Percentiles rank a stretch among this genome's conserved stretches.
Evolutionary conservation across 1,284 basidiomycete genomes (phyloP).

Genomic region (Ceratorhiza oryzae-sativae): DNA sequence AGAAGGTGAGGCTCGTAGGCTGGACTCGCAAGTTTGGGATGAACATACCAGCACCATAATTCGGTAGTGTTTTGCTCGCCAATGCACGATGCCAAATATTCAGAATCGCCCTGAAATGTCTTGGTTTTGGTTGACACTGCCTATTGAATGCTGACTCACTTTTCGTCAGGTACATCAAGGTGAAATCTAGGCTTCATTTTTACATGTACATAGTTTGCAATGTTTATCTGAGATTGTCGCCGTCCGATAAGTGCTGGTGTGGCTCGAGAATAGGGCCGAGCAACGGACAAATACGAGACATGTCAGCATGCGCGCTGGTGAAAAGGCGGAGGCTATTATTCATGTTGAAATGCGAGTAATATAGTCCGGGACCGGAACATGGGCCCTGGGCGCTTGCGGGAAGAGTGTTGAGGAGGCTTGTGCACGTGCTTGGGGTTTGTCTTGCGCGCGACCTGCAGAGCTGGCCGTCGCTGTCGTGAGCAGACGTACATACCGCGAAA

Average conservation of each 20-base stretch:
- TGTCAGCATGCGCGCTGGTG: too few relatives aligned
- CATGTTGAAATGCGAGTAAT: background rate
- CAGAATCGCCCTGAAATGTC: constrained; percentile 38
- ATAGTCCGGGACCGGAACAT: background rate
- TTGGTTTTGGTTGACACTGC: background rate
- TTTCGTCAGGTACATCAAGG: background rate
- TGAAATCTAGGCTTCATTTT: background rate
- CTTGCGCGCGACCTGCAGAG: constrained; percentile 35
- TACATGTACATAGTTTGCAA: background rate
- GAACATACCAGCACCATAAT: constrained; percentile 10
- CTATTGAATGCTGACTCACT: background rate
- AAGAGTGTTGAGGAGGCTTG: constrained; percentile 2
- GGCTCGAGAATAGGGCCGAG: too few relatives aligned
- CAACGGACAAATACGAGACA: too few relatives aligned
- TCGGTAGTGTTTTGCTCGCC: constrained; percentile 3
- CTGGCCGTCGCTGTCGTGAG: constrained; percentile 20
- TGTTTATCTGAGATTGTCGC: background rate
- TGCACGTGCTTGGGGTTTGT: constrained; percentile 29
- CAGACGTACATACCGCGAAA: constrained; percentile 23
- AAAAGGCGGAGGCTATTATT: background rate
- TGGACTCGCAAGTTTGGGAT: background rate
- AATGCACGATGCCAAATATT: constrained; percentile 23
- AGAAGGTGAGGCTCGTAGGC: background rate
- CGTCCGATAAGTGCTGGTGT: background rate
- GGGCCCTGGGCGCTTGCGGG: constrained; percentile 13